phyloP scores from a whole-genome alignment of 345 rosid species.

The Eucalyptus shirleyi region DNA sequence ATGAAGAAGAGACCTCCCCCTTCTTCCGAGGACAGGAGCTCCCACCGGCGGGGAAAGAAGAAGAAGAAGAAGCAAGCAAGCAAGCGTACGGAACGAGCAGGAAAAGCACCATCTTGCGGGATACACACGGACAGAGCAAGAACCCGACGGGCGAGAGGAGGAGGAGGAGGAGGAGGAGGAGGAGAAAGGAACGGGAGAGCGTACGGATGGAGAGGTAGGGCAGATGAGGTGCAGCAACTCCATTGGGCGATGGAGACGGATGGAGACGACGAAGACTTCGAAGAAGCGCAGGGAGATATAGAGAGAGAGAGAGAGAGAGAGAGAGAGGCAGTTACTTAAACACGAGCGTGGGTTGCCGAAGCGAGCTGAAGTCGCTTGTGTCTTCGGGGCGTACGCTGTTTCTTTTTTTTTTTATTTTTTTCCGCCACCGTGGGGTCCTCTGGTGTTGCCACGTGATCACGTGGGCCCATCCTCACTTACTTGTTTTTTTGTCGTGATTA shows the following conservation, averaged over 20 bases:
- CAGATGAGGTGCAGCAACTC: constrained; percentile 15
- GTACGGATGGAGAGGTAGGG: constrained; percentile 35
- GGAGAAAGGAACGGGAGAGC: background rate
- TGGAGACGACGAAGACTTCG: background rate
- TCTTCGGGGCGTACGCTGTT: background rate
- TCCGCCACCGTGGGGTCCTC: background rate
- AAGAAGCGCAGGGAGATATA: background rate
- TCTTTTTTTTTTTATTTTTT: too few species aligned
- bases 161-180: background rate
- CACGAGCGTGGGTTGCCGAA: background rate
- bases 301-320: background rate
- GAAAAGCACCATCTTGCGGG: background rate
- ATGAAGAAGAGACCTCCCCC: background rate
- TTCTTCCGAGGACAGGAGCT: background rate
- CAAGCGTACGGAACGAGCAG: background rate
- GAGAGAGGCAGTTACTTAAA: background rate
- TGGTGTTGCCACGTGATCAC: background rate
- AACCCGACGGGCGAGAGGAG: background rate
- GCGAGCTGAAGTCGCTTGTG: background rate
- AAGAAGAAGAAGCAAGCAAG: too few species aligned
- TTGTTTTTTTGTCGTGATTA: background rate
- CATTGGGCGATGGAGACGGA: background rate
- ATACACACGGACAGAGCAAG: background rate
- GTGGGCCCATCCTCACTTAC: background rate
- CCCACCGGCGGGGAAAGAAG: background rate